Evolutionary conservation across 371 early-diverging fungal genomes (phyloP).

Genomic region (Mucor velutinosus): DNA sequence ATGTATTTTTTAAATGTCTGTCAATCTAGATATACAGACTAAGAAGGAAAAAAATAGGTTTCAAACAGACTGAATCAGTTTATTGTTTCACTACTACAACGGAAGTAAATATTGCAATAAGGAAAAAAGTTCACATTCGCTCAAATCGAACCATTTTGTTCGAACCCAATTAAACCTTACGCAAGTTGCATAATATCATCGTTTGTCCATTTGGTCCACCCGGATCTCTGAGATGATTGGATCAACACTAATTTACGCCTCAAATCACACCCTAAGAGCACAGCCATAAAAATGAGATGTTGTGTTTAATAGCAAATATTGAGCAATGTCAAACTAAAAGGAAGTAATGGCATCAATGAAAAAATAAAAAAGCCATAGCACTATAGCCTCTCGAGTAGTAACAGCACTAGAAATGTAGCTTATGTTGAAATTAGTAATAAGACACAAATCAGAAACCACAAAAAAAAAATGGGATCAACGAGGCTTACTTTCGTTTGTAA

Average conservation of each 20-base stretch:
- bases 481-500: not conserved
- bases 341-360: not conserved
- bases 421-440: not conserved
- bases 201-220: not conserved
- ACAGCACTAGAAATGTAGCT: too few species aligned
- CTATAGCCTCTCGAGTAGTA: not conserved
- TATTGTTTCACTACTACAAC: too few species aligned
- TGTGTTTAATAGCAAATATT: not conserved
- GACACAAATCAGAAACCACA: not conserved
- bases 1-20: too few species aligned
- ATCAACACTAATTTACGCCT: not conserved
- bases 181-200: not conserved
- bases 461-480: constrained; percentile 1
- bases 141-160: not conserved
- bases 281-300: not conserved
- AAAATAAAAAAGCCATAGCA: not conserved
- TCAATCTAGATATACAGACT: too few species aligned
- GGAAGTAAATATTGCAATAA: too few species aligned
- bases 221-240: not conserved
- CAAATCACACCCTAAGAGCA: not conserved
- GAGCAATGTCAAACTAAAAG: too few species aligned
- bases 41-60: too few species aligned
- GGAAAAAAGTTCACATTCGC: not conserved
- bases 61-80: too few species aligned
- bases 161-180: not conserved